A percentile compares a stretch with the other conserved stretches of the same genome.
Conservation (phyloP, 192 early-diverging fungal species). For the Rhizophagus prolifer region DNA sequence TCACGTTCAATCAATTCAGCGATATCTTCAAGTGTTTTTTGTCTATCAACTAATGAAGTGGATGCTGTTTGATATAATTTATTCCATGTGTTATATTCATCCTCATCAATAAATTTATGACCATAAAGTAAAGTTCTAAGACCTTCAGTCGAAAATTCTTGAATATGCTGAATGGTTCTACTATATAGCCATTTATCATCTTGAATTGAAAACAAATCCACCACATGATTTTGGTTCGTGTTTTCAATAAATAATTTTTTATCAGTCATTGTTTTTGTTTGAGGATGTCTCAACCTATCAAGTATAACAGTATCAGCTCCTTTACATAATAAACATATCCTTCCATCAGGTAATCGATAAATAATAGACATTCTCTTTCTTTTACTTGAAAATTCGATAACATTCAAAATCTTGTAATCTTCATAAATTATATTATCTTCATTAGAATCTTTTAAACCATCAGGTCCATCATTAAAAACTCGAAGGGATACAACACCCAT, state of each 20-base stretch:
- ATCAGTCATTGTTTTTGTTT: slow-evolving; percentile 22
- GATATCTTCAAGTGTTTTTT: slow-evolving; percentile 50
- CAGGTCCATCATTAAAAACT: slow-evolving; percentile 29
- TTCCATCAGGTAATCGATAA: slow-evolving; percentile 67
- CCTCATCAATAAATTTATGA: slow-evolving; percentile 59
- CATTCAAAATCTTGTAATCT: slow-evolving; percentile 62
- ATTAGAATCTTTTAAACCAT: slow-evolving; percentile 33
- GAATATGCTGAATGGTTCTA: slow-evolving; percentile 59
- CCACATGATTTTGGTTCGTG: background rate
- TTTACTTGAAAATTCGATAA: slow-evolving; percentile 82
- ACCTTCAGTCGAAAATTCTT: slow-evolving; percentile 73
- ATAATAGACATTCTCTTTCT: slow-evolving; percentile 90
- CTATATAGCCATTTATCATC: slow-evolving; percentile 57
- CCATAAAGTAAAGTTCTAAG: slow-evolving; percentile 82
- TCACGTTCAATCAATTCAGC: slow-evolving; percentile 75
- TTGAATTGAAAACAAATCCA: slow-evolving; percentile 31
- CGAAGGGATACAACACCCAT: slow-evolving; percentile 48
- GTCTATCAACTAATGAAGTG: slow-evolving; percentile 61
- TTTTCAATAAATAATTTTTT: background rate
- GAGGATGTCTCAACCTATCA: slow-evolving; percentile 51
- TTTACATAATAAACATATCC: slow-evolving; percentile 81
- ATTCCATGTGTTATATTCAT: slow-evolving; percentile 69
- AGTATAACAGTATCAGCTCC: slow-evolving; percentile 89
- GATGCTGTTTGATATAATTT: slow-evolving; percentile 68
- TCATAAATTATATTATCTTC: slow-evolving; percentile 20